These are phyloP conservation scores for Podospora appendiculata DNA, from an alignment of 495 filamentous ascomycete genomes.

Conservation along the genomic window DNA sequence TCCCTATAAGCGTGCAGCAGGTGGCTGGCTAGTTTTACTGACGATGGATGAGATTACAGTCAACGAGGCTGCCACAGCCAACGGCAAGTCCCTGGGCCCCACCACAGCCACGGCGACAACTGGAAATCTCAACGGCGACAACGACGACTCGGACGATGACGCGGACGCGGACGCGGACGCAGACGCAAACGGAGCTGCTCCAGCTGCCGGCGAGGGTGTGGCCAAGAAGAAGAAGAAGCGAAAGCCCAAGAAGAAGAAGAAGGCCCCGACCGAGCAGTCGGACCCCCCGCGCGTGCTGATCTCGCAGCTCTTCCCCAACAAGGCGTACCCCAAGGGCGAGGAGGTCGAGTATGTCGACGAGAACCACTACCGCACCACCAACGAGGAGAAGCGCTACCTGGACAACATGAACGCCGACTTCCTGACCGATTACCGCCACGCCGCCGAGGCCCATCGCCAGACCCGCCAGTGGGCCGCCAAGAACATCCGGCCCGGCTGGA, in stretches of 20 bases:
- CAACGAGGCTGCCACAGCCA: conserved; percentile 39
- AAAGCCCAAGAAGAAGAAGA: conserved; percentile 80
- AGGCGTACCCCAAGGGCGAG: conserved; percentile 70
- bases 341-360: conserved; percentile 71
- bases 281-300: conserved; percentile 69
- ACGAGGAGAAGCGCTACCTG: conserved; percentile 80
- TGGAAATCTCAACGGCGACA: conserved; percentile 38
- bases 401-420: conserved; percentile 80
- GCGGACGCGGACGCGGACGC: conserved; percentile 65
- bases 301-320: conserved; percentile 66
- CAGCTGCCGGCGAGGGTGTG: conserved; percentile 29
- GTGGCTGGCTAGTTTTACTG: neutral
- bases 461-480: conserved; percentile 76
- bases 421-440: conserved; percentile 78
- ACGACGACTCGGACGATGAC: conserved; percentile 24
- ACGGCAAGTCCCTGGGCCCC: conserved; percentile 37
- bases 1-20: no score
- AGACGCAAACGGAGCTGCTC: conserved; percentile 36
- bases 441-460: conserved; percentile 81
- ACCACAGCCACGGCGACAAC: conserved; percentile 36
- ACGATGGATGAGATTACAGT: conserved; percentile 13
- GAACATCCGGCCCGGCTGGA: conserved; percentile 73
- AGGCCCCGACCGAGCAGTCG: conserved; percentile 64
- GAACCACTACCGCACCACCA: conserved; percentile 73
- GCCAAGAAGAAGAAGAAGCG: conserved; percentile 68